Conservation (phyloP, 441 rosid species). For the Flueggea neowawraea region DNA sequence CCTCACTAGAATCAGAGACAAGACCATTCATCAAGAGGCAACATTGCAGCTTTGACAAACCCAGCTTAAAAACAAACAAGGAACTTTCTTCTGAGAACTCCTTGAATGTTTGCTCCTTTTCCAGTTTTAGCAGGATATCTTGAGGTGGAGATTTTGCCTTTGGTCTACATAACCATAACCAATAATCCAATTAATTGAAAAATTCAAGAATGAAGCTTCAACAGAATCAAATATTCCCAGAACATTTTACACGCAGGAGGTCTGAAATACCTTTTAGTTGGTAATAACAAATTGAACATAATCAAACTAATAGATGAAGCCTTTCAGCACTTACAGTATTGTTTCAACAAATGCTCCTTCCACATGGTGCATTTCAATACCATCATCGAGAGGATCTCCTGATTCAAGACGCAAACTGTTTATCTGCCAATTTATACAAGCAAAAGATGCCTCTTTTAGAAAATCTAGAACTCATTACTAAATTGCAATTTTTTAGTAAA, state of each 20-base stretch:
- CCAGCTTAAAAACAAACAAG: slow-evolving; percentile 86
- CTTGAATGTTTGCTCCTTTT: slow-evolving; percentile 63
- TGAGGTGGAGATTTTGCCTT: slow-evolving; percentile 87
- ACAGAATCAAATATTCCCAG: not conserved
- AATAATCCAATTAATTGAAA: not conserved
- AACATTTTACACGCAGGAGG: not conserved
- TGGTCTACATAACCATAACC: slow-evolving; percentile 40
- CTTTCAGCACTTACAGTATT: slow-evolving; percentile 55
- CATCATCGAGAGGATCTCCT: slow-evolving; percentile 51
- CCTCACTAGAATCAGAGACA: slow-evolving; percentile 91
- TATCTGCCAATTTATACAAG: slow-evolving; percentile 38
- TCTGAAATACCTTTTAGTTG: not conserved
- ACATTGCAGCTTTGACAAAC: slow-evolving; percentile 71
- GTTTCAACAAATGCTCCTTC: slow-evolving; percentile 98
- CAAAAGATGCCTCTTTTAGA: not conserved
- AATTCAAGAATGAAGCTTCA: not conserved
- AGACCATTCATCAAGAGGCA: slow-evolving; percentile 96
- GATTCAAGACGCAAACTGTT: slow-evolving; percentile 70
- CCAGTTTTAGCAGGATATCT: slow-evolving; percentile 77
- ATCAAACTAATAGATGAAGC: slow-evolving; percentile 5
- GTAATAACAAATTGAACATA: not conserved
- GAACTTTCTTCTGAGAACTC: slow-evolving; percentile 74
- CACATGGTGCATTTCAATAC: slow-evolving; percentile 78
- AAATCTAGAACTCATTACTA: too few species aligned
- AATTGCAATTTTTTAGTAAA: too few species aligned